phyloP scores from a whole-genome alignment of 2,329 filamentous ascomycete species.

The Onygenales sp. region DNA sequence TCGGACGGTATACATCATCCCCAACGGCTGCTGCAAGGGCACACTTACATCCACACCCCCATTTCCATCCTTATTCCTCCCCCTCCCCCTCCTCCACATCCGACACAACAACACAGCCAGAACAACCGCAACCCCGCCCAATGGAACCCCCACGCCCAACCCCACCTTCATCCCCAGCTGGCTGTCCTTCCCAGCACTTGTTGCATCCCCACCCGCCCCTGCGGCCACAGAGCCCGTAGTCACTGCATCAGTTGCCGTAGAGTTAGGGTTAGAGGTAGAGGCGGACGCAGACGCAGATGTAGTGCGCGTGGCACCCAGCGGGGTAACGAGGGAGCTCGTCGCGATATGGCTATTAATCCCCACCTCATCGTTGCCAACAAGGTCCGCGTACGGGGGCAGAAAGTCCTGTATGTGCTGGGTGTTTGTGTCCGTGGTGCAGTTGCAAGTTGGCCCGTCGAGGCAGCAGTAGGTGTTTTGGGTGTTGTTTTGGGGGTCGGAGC shows the following conservation, averaged over 20 bases:
- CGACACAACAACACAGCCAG: background rate
- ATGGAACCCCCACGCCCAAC: constrained; percentile 3
- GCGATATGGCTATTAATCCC: background rate
- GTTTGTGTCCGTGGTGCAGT: background rate
- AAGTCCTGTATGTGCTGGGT: constrained; percentile 2
- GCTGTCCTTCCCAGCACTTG: background rate
- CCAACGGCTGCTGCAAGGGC: too few relatives aligned
- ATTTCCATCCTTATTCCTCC: background rate
- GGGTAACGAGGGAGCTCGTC: background rate
- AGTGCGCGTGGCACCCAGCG: background rate
- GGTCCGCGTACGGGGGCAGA: background rate
- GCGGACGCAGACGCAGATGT: background rate
- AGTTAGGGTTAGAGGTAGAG: background rate
- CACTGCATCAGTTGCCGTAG: background rate
- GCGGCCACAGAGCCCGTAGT: background rate
- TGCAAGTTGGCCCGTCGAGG: background rate
- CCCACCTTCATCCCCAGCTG: constrained; percentile 1
- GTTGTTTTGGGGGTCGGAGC: background rate
- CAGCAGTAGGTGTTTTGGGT: constrained; percentile 2
- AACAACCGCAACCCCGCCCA: background rate
- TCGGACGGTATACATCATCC: too few relatives aligned
- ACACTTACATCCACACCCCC: too few relatives aligned
- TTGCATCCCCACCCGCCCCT: background rate
- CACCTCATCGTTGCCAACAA: background rate
- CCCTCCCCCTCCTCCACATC: background rate